Base-by-base conservation (phyloP, 2,329 filamentous ascomycete genomes). In the Rutstroemia sp. region DNA sequence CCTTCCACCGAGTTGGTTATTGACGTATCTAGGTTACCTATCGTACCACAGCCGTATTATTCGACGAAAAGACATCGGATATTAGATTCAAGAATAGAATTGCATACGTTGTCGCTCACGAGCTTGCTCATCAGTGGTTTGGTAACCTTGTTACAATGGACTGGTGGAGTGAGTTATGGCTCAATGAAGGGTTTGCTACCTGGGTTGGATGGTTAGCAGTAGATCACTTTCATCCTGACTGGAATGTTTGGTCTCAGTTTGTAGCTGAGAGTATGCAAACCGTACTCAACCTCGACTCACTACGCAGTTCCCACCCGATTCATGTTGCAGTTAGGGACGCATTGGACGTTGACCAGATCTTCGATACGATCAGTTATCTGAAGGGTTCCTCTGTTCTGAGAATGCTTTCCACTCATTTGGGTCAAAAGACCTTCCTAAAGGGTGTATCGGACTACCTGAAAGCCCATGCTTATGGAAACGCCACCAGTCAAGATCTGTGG, bases 161-260 rank as follows among this genome's bases (percentile, higher is more conserved):
- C 71, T 96, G 91, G 90, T 94, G 89, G 89, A 89, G 87, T 69
- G 88, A 95, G 74, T 80, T 94, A 42, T 96, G 91, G 91, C 80
- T 95, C 52, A 95, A 95, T 68, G 92, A 97, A 73, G 92, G 92
- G 12, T 99, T 99, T 69, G 94, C 94, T 44, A 99, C 94, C 3
- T 97, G 92, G 92, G 92, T 96, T 45, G 94, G 92, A 52, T 99
- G 92, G 92, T 58, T 68, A 34, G 66, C 65, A 19, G 64, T 92
- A 57, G 89, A 97, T 69, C 82, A 95, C 69, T 83, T 97, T 55
- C 89, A 97, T 72, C 94, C 94, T 3, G 92, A 96, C 64, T 97
- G 94, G 92, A 86, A 97, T 66, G 88, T 97, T 34, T 99, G 94
- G 94, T 87, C 89, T 57, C 92, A 96, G 74, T 99, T 96, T 74